Conservation (phyloP, 371 early-diverging fungal genomes). For the Chytridiales sp. region DNA sequence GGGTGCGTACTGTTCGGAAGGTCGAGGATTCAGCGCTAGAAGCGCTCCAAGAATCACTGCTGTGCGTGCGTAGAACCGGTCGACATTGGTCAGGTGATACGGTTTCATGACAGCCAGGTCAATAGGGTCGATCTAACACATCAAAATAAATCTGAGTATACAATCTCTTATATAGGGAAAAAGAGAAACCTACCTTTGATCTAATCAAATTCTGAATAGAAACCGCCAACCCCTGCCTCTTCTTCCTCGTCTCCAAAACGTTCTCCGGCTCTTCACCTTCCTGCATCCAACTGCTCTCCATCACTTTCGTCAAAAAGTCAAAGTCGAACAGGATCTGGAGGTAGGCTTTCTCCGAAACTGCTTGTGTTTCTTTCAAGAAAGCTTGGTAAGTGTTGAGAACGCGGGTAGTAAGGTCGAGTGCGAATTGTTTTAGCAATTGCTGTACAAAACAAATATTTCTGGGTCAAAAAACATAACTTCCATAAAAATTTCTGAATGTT, state of each 20-base stretch:
- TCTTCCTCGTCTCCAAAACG: neutral
- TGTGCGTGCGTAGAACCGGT: conserved; percentile 26
- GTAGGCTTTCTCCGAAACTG: conserved; percentile 17
- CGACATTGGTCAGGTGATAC: conserved; percentile 17
- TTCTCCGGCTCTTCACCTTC: conserved; percentile 1
- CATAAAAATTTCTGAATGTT: too few relatives aligned
- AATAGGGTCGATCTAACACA: conserved; percentile 32
- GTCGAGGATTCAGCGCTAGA: conserved; percentile 19
- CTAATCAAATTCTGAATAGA: conserved; percentile 13
- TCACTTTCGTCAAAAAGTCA: conserved; percentile 15
- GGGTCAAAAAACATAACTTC: too few relatives aligned
- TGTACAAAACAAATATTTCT: too few relatives aligned
- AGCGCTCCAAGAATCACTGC: conserved; percentile 27
- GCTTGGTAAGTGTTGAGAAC: conserved; percentile 5
- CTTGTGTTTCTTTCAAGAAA: conserved; percentile 4
- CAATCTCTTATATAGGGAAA: neutral
- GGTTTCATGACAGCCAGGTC: conserved; percentile 18
- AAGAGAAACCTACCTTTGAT: conserved; percentile 11
- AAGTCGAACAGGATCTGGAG: conserved; percentile 33
- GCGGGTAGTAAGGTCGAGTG: conserved; percentile 9
- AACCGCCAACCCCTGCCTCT: neutral
- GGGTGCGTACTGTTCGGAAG: conserved; percentile 26
- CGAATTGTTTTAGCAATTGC: conserved; percentile 12
- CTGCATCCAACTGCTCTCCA: conserved; percentile 19
- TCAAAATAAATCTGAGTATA: conserved; percentile 1